phyloP scores from a whole-genome alignment of 2,329 filamentous ascomycete genomes.

The Penicillium sp. region DNA sequence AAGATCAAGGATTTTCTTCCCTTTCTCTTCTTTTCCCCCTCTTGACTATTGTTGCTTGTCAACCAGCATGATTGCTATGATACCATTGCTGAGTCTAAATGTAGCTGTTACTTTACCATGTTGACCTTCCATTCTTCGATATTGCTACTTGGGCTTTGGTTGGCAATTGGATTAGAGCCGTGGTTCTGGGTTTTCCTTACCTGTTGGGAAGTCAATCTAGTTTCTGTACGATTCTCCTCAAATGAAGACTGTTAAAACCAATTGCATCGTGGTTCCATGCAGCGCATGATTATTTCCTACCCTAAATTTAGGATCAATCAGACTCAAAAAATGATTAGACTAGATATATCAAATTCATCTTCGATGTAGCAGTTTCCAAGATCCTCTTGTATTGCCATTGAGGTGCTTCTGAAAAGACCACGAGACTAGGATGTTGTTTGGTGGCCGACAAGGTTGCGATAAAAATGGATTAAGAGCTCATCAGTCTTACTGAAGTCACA shows the following conservation, averaged over 20 bases:
- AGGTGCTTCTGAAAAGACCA: no score
- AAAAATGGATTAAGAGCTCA: no score
- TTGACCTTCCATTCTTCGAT: constrained; percentile 10
- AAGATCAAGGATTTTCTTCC: background rate
- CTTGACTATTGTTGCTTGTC: constrained; percentile 20
- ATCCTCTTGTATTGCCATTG: no score
- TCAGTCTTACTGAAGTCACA: no score
- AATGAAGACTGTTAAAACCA: background rate
- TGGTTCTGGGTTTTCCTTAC: background rate
- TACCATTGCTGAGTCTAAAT: constrained; percentile 33
- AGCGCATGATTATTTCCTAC: background rate
- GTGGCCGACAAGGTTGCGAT: no score
- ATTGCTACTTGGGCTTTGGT: constrained; percentile 3
- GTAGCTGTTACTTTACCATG: constrained; percentile 13
- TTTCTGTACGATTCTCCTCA: background rate
- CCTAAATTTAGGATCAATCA: background rate
- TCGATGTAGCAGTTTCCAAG: no score
- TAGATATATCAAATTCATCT: no score
- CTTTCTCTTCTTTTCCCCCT: constrained; percentile 7
- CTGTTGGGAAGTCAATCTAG: background rate
- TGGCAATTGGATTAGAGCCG: constrained; percentile 2
- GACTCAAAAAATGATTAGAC: background rate
- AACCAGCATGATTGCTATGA: constrained; percentile 33
- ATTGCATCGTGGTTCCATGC: background rate
- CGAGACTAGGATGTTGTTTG: no score